These are phyloP conservation scores for Debaryomyces singareniensis DNA, from an alignment of 1,139 yeast species.

Conservation along the genomic window DNA sequence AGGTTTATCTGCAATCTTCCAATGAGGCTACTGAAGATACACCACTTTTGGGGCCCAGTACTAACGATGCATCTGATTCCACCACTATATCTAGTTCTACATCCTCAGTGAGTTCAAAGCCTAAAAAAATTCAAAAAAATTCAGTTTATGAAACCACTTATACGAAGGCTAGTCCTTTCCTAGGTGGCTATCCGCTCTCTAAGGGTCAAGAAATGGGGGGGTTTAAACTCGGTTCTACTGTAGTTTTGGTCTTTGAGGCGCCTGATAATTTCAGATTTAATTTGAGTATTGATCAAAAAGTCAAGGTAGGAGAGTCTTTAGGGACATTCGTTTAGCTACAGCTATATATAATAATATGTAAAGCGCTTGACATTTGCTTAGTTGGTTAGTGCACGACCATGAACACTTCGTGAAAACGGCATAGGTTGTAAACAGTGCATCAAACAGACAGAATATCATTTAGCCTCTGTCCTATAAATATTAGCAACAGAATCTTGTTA, in stretches of 20 bases:
- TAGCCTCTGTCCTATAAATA: too few species aligned
- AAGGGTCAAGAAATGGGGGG: constrained; percentile 98
- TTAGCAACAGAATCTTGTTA: too few species aligned
- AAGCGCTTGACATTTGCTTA: too few species aligned
- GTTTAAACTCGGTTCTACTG: constrained; percentile 91
- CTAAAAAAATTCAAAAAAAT: constrained; percentile 51
- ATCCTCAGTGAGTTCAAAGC: constrained; percentile 10
- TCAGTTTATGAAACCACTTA: constrained; percentile 96
- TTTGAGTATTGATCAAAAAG: constrained; percentile 65
- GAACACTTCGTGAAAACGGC: too few species aligned
- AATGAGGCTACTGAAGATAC: constrained; percentile 18
- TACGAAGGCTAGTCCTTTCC: constrained; percentile 65
- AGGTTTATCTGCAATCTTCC: constrained; percentile 25
- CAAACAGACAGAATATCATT: too few species aligned
- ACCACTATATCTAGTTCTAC: constrained; percentile 11
- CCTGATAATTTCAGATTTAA: constrained; percentile 72
- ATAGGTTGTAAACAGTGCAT: too few species aligned
- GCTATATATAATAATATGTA: too few species aligned
- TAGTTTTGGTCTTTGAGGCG: constrained; percentile 93
- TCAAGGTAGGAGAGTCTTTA: constrained; percentile 78
- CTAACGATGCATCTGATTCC: constrained; percentile 4
- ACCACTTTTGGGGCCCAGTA: constrained; percentile 19
- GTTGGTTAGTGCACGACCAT: too few species aligned
- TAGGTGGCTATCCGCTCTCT: constrained; percentile 82
- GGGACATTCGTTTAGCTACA: constrained; percentile 44